Base-by-base conservation (phyloP, 106 monocot species). In the Acorus calamus region DNA sequence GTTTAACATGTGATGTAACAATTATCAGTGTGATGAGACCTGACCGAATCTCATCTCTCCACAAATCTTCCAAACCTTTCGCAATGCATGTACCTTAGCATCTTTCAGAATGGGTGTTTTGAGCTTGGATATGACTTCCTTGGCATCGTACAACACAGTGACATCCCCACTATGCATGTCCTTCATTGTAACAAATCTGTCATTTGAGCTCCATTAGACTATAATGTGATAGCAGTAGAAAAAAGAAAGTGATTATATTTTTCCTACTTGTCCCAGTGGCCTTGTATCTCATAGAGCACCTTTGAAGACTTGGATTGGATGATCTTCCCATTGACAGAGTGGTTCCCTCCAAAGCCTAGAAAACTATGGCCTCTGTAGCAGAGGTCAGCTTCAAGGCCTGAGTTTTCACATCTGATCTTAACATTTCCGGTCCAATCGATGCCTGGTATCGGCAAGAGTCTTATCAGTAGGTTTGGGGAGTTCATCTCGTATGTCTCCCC, bases 401-500 rank as follows among this genome's bases (percentile, higher is more conserved):
- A 88, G 6, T 88, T 80, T 66, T 75, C 65, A 63, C 96, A 98
- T 5, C 47, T 7, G 44, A 98, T 77, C 6, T 60, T 76, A 42
- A 91, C 84, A 4, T 70, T 77, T 3, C 96, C 91, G 7, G 55
- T 9, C 91, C 96, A 98, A n/a, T 85, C 82, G 7, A 70, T 60
- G 44, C 70, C 49, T 2, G 91, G 82, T 9, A 80, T 46, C 45
- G 96, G 96, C 53, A 98, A 64, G 7, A 98, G 45, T 52, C 66
- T 85, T 28, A 98, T 83, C n/a, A 81, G 48, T 56, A 98, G 62
- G 14, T 83, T 82, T 28, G 96, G 96, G 3, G 80, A 67, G 14
- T 85, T 66, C 65, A 98, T 80, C 74, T 91, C 80, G 47, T 98
- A 98, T 66, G 11, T 80, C 73, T 91, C 96, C 7, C 72, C 76